phyloP scores from a whole-genome alignment of 169 alveolate genomes.

The Neospora caninum region DNA sequence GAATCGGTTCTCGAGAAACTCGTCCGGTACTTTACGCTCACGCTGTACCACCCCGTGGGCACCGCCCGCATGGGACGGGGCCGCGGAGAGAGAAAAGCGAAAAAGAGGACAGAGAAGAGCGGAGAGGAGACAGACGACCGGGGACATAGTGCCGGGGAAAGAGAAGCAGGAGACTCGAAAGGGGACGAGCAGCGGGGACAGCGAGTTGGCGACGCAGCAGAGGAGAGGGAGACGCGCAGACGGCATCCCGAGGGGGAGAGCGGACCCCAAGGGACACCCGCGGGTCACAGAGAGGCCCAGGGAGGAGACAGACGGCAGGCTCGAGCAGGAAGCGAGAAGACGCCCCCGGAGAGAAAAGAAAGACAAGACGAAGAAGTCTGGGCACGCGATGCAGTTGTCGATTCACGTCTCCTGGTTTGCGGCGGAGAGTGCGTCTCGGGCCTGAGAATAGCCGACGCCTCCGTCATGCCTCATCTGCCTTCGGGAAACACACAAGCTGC shows the following conservation, averaged over 20 bases:
- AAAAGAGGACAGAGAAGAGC: background rate
- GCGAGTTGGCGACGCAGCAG: background rate
- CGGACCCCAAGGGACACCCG: no score
- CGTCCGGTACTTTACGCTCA: slow-evolving; percentile 40
- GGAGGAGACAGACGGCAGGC: background rate
- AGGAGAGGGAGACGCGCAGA: background rate
- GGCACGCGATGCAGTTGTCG: slow-evolving; percentile 41
- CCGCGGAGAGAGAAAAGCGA: background rate
- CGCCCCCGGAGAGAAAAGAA: background rate
- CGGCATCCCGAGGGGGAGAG: background rate
- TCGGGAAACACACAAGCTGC: slow-evolving; percentile 57
- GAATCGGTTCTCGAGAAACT: background rate
- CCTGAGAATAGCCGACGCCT: slow-evolving; percentile 51
- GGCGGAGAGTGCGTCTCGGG: slow-evolving; percentile 46
- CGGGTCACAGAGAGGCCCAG: background rate
- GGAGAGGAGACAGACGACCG: background rate
- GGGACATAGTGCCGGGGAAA: background rate
- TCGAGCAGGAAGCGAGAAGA: background rate
- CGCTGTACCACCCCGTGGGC: slow-evolving; percentile 63
- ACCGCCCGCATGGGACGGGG: slow-evolving; percentile 50
- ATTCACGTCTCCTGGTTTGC: slow-evolving; percentile 44
- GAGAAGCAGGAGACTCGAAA: no score
- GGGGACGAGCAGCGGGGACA: background rate
- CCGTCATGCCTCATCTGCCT: slow-evolving; percentile 65
- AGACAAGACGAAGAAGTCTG: background rate